Conservation (phyloP, 495 filamentous ascomycete species). For the Podospora comata region DNA sequence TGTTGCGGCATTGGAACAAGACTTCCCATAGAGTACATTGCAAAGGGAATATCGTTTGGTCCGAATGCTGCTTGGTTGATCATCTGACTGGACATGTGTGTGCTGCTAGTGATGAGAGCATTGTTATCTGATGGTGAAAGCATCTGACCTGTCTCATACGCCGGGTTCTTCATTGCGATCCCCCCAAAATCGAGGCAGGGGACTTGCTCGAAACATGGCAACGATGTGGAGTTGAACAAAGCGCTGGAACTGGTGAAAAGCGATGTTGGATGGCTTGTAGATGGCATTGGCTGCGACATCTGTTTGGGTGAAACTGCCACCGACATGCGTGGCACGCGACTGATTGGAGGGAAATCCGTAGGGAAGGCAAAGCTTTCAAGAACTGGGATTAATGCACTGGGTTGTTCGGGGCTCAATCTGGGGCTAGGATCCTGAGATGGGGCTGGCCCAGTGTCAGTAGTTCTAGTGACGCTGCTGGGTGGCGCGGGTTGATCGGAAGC, state of each 20-base stretch:
- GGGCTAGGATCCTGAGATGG: neutral
- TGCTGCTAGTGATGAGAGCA: neutral
- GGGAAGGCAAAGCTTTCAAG: conserved; percentile 20
- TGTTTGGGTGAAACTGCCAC: conserved; percentile 22
- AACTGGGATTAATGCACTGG: conserved; percentile 11
- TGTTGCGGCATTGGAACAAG: conserved; percentile 18
- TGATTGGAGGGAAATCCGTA: neutral
- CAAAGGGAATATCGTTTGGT: conserved; percentile 19
- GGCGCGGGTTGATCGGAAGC: neutral
- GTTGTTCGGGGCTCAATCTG: neutral
- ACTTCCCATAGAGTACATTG: conserved; percentile 20
- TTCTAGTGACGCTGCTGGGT: neutral
- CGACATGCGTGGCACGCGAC: conserved; percentile 3
- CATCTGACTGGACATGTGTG: neutral
- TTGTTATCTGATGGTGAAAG: conserved; percentile 7
- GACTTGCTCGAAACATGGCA: conserved; percentile 18
- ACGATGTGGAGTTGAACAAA: neutral
- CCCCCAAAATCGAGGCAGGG: conserved; percentile 20
- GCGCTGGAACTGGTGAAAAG: neutral
- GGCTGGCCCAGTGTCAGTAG: neutral
- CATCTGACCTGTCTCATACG: neutral
- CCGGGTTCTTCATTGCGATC: conserved; percentile 15
- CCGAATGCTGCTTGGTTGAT: conserved; percentile 1
- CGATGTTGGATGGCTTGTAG: neutral
- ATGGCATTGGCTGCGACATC: conserved; percentile 14